Evolutionary conservation across 139 green algal species (phyloP), one percentile per base, ranked within the genome.

Genomic region (Marvania coccoides): DNA sequence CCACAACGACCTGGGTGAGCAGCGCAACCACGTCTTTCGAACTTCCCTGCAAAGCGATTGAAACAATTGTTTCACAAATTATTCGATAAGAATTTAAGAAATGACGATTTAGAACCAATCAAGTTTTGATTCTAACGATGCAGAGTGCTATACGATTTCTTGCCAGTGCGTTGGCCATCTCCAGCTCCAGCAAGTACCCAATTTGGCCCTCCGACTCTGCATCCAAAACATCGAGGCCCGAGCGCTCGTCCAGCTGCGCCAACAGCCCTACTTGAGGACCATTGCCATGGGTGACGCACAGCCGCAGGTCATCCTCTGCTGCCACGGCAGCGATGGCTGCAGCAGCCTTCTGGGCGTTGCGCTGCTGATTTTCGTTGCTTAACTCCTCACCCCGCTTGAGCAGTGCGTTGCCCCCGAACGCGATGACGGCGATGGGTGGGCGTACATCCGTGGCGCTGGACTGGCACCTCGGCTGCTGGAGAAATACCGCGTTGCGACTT

Each of bases 391-490:
- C 66, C 0, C 71, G 57, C 45, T 64, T 62, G 0, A 76, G 65
- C 36, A 78, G 67, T n/a, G 65, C 71, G 33, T 78, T 78, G 36
- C 71, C 71, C 4, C 71, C 71, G 29, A 78, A 55, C 0, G 71
- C 71, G 2, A 76, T 59, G 0, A 78, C 34, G 3, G 48, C 55
- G 7, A 66, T n/a, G 28, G 51, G 29, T 10, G n/a, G n/a, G n/a
- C n/a, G n/a, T n/a, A n/a, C n/a, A n/a, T 10, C 12, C 10, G 38
- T 47, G 38, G 38, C 10, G 38, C 38, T 47, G 38, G 38, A n/a
- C 10, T n/a, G n/a, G n/a, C n/a, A n/a, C n/a, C n/a, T n/a, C n/a
- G n/a, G n/a, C n/a, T n/a, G n/a, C n/a, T n/a, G n/a, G n/a, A n/a
- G n/a, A n/a, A n/a, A n/a, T n/a, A n/a, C n/a, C n/a, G n/a, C n/a